Percentiles rank a stretch among this genome's conserved stretches.
These are phyloP conservation scores for Lolium perenne DNA, from an alignment of 176 grass and related monocot species.

Conservation along the genomic window DNA sequence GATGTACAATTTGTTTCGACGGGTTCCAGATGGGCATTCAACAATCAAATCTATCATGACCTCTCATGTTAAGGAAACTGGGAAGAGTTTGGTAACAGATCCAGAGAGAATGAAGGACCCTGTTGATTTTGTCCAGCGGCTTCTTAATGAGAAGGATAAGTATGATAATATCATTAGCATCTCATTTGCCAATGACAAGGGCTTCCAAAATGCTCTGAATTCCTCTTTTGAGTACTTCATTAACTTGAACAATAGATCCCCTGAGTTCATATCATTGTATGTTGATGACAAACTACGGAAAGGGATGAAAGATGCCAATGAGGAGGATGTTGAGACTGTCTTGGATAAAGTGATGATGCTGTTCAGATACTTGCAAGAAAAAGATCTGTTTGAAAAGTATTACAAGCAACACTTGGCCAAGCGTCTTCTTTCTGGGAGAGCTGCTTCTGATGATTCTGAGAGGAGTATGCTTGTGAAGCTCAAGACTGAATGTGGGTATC, in stretches of 20 bases:
- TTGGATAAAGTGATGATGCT: conserved; percentile 70
- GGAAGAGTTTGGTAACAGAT: conserved; percentile 20
- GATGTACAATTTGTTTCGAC: conserved; percentile 31
- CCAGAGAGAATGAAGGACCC: conserved; percentile 39
- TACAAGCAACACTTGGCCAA: conserved; percentile 74
- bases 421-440: conserved; percentile 41
- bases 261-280: conserved; percentile 70
- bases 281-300: conserved; percentile 72
- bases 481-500: conserved; percentile 36
- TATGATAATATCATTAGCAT: conserved; percentile 55
- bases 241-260: conserved; percentile 69
- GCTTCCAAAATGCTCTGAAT: conserved; percentile 67
- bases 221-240: conserved; percentile 74
- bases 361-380: conserved; percentile 71
- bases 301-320: conserved; percentile 62
- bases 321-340: conserved; percentile 67
- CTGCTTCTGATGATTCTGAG: conserved; percentile 32
- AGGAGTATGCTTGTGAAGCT: conserved; percentile 42
- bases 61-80: conserved; percentile 28
- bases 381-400: conserved; percentile 78
- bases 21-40: conserved; percentile 28
- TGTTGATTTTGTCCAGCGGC: conserved; percentile 35
- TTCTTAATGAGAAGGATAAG: conserved; percentile 70
- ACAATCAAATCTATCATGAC: conserved; percentile 26
- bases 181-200: conserved; percentile 66